A percentile compares a stretch with the other conserved stretches of the same genome.
phyloP scores from a whole-genome alignment of 129 eudicot species.

The Lactuca sativa region DNA sequence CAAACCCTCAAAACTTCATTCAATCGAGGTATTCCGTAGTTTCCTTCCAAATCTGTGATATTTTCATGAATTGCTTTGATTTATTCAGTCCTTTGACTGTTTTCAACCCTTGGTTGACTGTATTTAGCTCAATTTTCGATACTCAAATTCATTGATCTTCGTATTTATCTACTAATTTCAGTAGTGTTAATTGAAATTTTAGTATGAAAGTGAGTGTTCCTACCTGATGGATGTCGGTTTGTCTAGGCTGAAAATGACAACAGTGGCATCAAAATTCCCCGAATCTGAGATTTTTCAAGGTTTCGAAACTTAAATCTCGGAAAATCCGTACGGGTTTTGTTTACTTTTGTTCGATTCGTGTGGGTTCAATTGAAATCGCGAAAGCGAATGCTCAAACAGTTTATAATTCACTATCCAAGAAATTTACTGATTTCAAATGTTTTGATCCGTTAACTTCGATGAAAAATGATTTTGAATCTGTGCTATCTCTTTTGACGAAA shows the following conservation, averaged over 20 bases:
- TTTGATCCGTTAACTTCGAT: constrained; percentile 13
- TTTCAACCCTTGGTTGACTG: constrained; percentile 21
- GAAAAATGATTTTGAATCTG: constrained; percentile 7
- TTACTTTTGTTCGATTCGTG: constrained; percentile 4
- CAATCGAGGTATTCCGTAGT: constrained; percentile 27
- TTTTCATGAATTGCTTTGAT: constrained; percentile 7
- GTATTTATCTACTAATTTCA: constrained; percentile 21
- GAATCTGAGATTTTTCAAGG: constrained; percentile 14
- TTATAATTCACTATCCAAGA: background rate
- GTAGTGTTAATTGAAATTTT: constrained; percentile 1
- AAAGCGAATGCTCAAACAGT: constrained; percentile 8
- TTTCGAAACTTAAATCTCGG: background rate
- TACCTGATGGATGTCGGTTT: constrained; percentile 30
- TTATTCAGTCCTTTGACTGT: constrained; percentile 1
- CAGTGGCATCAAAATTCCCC: constrained; percentile 1
- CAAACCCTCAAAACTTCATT: constrained; percentile 9
- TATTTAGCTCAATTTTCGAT: constrained; percentile 15
- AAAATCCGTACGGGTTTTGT: constrained; percentile 21
- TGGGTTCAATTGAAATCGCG: constrained; percentile 8
- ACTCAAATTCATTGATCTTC: constrained; percentile 26
- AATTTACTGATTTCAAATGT: background rate
- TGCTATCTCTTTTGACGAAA: constrained; percentile 1
- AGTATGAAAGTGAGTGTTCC: constrained; percentile 31
- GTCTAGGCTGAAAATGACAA: constrained; percentile 31
- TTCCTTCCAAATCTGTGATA: background rate